Evolutionary conservation across 805 yeast genomes (phyloP).

Genomic region (Saccharomyces kudriavzevii): DNA sequence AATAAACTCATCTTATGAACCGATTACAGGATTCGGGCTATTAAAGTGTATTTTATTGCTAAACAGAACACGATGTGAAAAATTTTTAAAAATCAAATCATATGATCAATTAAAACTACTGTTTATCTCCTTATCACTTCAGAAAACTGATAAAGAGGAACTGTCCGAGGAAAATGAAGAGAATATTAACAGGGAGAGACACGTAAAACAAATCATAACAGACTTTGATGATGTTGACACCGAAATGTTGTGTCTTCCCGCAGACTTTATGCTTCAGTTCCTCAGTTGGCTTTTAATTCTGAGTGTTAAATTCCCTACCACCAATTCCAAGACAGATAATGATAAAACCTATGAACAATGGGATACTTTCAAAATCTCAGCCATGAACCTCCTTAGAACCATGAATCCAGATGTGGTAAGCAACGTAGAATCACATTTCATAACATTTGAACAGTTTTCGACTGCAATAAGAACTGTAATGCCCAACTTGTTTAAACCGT

Average conservation of each 20-base stretch:
- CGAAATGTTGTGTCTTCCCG: conserved; percentile 32
- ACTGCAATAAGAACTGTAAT: conserved; percentile 27
- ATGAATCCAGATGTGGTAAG: conserved; percentile 35
- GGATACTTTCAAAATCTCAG: conserved; percentile 37
- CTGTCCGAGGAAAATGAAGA: conserved; percentile 2
- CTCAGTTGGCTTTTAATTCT: conserved; percentile 43
- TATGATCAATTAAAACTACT: conserved; percentile 39
- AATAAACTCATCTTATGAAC: conserved; percentile 28
- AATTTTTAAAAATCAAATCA: conserved; percentile 29
- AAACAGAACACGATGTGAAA: conserved; percentile 36
- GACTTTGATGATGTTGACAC: conserved; percentile 39
- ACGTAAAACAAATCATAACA: conserved; percentile 22
- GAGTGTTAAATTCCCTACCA: conserved; percentile 32
- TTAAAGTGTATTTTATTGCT: conserved; percentile 39
- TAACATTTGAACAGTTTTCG: conserved; percentile 31
- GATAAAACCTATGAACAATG: conserved; percentile 29
- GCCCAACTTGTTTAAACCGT: conserved; percentile 39
- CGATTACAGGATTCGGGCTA: conserved; percentile 34
- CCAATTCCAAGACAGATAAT: conserved; percentile 26
- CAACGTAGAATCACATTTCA: conserved; percentile 13
- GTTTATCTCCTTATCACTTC: conserved; percentile 38
- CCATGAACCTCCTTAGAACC: conserved; percentile 41
- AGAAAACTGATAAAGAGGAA: conserved; percentile 10
- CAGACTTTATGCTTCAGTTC: conserved; percentile 35
- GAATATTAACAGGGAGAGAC: neutral